Evolutionary conservation across 2,329 filamentous ascomycete genomes (phyloP).

Genomic region (Alternaria sp.): DNA sequence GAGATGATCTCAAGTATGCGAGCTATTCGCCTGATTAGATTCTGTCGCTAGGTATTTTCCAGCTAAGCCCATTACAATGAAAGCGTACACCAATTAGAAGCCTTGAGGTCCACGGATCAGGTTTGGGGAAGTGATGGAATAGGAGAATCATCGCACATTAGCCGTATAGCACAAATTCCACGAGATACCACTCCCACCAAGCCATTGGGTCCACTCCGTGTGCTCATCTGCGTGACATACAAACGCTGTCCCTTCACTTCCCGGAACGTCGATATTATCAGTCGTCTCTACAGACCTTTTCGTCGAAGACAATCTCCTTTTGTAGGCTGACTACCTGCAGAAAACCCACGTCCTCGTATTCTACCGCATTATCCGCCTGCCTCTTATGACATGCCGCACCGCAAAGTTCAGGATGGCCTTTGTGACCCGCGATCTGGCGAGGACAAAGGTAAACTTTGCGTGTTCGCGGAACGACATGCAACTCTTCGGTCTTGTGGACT

Average conservation of each 20-base stretch:
- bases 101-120: neutral
- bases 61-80: neutral
- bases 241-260: neutral
- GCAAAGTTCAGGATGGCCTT: neutral
- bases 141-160: neutral
- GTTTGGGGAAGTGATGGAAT: too few relatives aligned
- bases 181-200: neutral
- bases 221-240: neutral
- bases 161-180: neutral
- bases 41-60: neutral
- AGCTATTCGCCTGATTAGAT: neutral
- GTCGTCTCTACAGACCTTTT: neutral
- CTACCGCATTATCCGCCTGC: neutral
- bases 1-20: neutral
- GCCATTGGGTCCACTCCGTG: neutral
- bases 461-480: neutral
- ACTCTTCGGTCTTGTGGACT: slow-evolving; percentile 2
- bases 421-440: slow-evolving; percentile 17
- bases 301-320: slow-evolving; percentile 18
- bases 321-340: slow-evolving; percentile 13
- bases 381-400: neutral
- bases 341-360: slow-evolving; percentile 22
- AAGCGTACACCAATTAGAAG: neutral
- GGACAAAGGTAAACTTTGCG: slow-evolving; percentile 27
- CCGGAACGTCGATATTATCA: neutral